Evolutionary conservation across 2,329 filamentous ascomycete genomes (phyloP), one percentile per base, ranked within the genome.

Genomic region (Pseudocercospora eumusae): DNA sequence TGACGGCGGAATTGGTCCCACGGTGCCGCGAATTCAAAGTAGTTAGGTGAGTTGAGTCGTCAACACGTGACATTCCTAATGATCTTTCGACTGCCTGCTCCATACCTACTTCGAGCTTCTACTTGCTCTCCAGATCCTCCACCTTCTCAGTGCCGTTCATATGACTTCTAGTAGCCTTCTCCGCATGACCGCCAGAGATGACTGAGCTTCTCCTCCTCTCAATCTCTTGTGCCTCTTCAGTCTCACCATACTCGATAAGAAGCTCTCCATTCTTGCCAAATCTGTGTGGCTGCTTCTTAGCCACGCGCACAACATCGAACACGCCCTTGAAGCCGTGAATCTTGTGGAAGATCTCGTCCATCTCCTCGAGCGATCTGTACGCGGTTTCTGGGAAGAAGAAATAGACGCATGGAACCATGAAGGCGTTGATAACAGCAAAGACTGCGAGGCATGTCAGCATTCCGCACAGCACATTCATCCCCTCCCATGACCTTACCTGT

Each of bases 351-450:
- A 88, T 87, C 67, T 75, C 76, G 68, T 88, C 86, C 83, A 89
- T 88, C 71, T 88, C 86, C 73, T 89, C 86, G 20, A 89, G 81
- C 1, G 82, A 84, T 44, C 86, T 80, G 70, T 85, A 85, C 1
- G 83, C 83, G 9, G 86, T 88, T 74, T 88, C 86, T 0, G 54
- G 49, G 33, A 59, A 67, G 65, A 68, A 66, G 57, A 73, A 74
- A 61, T 75, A 75, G 6, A 74, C 69, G 42, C 65, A 69, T 0
- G 84, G 84, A 0, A 86, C 79, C 73, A 86, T 86, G 67, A 83
- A 77, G 65, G 82, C 81, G 72, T 88, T 88, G 75, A 88, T 86
- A 47, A 86, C 81, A 10, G 86, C 86, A 68, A 89, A 67, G 20
- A 89, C 67, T 47, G 44, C 6, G 20, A 23, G 13, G 42, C 28